Conservation (phyloP, 169 alveolate genomes). For the Plasmodium coatneyi region DNA sequence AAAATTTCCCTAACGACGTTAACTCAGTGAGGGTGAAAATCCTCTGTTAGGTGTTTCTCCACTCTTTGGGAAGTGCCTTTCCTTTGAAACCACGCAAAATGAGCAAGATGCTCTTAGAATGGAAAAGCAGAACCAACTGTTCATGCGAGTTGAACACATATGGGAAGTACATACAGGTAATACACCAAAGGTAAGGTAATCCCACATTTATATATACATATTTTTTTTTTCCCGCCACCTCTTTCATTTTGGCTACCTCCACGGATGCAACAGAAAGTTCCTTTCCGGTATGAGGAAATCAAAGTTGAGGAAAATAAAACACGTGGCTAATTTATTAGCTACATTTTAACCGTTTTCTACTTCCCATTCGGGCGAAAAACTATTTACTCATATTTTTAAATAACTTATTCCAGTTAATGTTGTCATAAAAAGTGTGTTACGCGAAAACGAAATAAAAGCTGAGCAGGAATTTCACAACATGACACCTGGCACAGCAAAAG, state of each 20-base stretch:
- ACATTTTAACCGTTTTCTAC: not conserved
- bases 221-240: not conserved
- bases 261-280: not conserved
- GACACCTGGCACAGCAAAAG: not conserved
- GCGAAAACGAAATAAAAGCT: not conserved
- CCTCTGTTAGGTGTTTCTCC: not conserved
- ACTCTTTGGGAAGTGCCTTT: not conserved
- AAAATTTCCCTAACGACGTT: not conserved
- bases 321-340: not conserved
- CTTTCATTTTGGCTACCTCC: not conserved
- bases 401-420: not conserved
- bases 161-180: not conserved
- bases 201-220: not conserved
- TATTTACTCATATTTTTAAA: not conserved
- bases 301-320: not conserved
- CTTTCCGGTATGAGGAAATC: not conserved
- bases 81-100: not conserved
- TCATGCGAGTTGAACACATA: not conserved
- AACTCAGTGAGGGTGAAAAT: not conserved
- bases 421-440: not conserved
- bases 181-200: not conserved
- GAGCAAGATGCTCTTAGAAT: not conserved
- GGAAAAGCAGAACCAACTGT: not conserved
- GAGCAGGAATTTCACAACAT: not conserved
- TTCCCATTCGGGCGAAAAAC: not conserved